Evolutionary conservation across 208 protist species (phyloP).

Genomic region (Trypanosoma brucei): DNA sequence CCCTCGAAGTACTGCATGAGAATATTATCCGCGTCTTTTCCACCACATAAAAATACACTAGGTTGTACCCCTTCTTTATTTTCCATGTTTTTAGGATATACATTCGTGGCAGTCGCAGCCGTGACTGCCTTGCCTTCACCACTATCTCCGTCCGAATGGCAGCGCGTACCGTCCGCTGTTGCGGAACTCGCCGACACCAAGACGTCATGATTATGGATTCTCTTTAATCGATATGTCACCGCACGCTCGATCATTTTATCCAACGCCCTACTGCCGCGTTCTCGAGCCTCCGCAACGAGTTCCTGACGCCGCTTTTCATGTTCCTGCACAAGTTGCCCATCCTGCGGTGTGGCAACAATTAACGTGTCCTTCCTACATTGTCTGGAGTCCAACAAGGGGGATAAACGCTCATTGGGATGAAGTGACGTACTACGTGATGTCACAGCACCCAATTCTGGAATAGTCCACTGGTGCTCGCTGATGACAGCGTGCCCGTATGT

Average conservation of each 20-base stretch:
- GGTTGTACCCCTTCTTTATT: too few relatives aligned
- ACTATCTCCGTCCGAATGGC: not conserved
- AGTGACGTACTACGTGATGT: too few relatives aligned
- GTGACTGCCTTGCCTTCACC: too few relatives aligned
- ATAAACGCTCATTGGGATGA: too few relatives aligned
- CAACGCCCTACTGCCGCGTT: not conserved
- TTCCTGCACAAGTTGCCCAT: not conserved
- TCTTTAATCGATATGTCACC: not conserved
- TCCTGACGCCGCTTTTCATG: not conserved
- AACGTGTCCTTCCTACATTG: too few relatives aligned
- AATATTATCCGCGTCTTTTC: constrained; percentile 15
- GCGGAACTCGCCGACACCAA: not conserved
- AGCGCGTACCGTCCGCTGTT: not conserved
- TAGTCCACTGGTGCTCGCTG: too few relatives aligned
- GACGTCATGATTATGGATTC: not conserved
- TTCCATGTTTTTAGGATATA: too few relatives aligned
- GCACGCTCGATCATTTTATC: constrained; percentile 14
- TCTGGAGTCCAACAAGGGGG: too few relatives aligned
- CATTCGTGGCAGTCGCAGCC: too few relatives aligned
- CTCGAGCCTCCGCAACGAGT: not conserved
- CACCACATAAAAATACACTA: not conserved
- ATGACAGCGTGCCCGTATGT: too few relatives aligned
- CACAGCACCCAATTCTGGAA: too few relatives aligned
- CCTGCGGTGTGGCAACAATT: too few relatives aligned
- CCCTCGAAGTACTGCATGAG: constrained; percentile 26